Conservation (phyloP, 2,329 filamentous ascomycete species). For the Neonectria faginata region DNA sequence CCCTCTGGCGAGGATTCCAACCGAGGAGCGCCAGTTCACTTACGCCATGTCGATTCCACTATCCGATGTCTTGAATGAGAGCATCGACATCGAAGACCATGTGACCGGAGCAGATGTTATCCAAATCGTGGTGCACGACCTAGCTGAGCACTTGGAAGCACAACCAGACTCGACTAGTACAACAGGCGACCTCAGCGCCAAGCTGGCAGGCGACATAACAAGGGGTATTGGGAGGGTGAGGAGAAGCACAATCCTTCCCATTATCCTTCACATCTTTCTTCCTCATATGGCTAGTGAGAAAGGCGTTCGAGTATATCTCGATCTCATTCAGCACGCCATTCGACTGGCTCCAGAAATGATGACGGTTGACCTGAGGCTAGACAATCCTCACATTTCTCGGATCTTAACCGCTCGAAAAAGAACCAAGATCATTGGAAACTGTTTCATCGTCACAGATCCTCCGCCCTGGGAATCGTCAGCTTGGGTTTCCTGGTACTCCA, state of each 20-base stretch:
- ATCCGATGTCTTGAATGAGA: conserved; percentile 64
- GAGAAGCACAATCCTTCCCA: conserved; percentile 70
- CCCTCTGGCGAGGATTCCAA: conserved; percentile 70
- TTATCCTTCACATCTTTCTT: conserved; percentile 64
- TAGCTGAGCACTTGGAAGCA: conserved; percentile 30
- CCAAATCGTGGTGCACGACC: conserved; percentile 64
- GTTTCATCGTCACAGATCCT: conserved; percentile 55
- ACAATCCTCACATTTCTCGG: conserved; percentile 61
- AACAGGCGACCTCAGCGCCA: conserved; percentile 37
- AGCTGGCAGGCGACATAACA: conserved; percentile 64
- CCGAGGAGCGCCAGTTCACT: conserved; percentile 72
- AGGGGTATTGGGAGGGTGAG: conserved; percentile 70
- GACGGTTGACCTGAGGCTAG: conserved; percentile 70
- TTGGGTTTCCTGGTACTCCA: conserved; percentile 69
- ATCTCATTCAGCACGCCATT: conserved; percentile 69
- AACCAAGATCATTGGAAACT: conserved; percentile 72
- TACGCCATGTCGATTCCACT: conserved; percentile 74
- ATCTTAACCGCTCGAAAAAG: conserved; percentile 64
- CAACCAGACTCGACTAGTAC: conserved; percentile 30
- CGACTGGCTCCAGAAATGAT: conserved; percentile 73
- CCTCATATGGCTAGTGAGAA: conserved; percentile 42
- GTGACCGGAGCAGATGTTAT: conserved; percentile 77
- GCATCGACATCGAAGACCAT: conserved; percentile 71
- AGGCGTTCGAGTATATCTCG: conserved; percentile 58
- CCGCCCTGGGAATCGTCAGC: conserved; percentile 67